phyloP scores from a whole-genome alignment of 129 eudicot species.

The Oenanthe sinensis region DNA sequence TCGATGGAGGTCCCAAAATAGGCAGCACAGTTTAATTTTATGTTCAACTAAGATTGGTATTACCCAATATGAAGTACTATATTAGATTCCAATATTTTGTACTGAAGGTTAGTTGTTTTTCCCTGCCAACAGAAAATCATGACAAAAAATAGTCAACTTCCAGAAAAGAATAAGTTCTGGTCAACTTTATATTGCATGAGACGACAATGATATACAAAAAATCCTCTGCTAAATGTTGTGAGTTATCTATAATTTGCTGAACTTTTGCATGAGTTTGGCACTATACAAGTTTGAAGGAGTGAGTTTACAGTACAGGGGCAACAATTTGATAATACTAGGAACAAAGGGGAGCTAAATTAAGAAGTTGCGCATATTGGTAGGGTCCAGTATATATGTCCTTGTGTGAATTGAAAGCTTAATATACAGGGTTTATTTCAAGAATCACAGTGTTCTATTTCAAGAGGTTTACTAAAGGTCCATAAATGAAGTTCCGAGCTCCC shows the following conservation, averaged over 20 bases:
- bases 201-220: background rate
- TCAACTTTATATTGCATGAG: background rate
- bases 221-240: background rate
- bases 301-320: no score
- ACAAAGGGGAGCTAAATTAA: no score
- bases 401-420: no score
- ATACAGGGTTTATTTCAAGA: no score
- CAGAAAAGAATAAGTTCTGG: background rate
- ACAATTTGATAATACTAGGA: no score
- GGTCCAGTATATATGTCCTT: no score
- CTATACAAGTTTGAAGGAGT: background rate
- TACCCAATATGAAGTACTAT: constrained; percentile 40
- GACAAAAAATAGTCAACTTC: background rate
- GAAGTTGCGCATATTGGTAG: no score
- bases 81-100: constrained; percentile 46
- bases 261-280: background rate
- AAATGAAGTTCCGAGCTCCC: no score
- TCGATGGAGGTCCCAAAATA: constrained; percentile 42
- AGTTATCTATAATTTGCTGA: background rate
- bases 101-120: constrained; percentile 28
- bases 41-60: constrained; percentile 48
- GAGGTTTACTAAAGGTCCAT: no score
- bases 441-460: no score
- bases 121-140: constrained; percentile 28
- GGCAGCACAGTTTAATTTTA: constrained; percentile 54